Evolutionary conservation across 257 asterid genomes (phyloP).

Genomic region (Nicotiana obtusifolia): DNA sequence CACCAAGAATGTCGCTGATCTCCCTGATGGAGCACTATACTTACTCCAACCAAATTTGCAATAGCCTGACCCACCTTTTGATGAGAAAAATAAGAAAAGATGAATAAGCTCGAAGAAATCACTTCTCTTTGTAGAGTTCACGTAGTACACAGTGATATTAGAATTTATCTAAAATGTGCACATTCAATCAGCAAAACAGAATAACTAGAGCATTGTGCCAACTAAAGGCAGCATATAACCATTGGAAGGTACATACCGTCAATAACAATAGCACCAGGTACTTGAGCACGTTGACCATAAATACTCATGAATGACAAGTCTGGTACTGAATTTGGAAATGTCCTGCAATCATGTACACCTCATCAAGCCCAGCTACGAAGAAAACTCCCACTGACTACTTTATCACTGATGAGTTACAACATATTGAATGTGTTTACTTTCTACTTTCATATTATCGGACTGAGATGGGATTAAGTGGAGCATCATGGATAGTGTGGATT

Average conservation of each 20-base stretch:
- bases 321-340: slow-evolving; percentile 54
- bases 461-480: no score
- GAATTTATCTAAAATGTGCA: not conserved
- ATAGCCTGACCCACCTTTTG: slow-evolving; percentile 89
- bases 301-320: slow-evolving; percentile 84
- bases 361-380: not conserved
- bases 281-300: slow-evolving; percentile 73
- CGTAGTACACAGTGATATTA: not conserved
- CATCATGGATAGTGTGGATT: no score
- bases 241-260: slow-evolving; percentile 51
- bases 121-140: not conserved
- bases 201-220: not conserved
- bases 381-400: not conserved
- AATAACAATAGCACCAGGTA: slow-evolving; percentile 81
- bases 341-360: slow-evolving; percentile 40
- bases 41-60: slow-evolving; percentile 99
- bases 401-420: not conserved
- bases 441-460: no score
- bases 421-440: no score
- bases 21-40: slow-evolving; percentile 85
- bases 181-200: not conserved
- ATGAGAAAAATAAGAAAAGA: slow-evolving; percentile 14
- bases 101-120: not conserved
- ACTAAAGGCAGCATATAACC: not conserved
- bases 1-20: slow-evolving; percentile 92